A percentile compares a stretch with the other conserved stretches of the same genome.
phyloP scores from a whole-genome alignment of 345 rosid species.

The Aethionema arabicum region DNA sequence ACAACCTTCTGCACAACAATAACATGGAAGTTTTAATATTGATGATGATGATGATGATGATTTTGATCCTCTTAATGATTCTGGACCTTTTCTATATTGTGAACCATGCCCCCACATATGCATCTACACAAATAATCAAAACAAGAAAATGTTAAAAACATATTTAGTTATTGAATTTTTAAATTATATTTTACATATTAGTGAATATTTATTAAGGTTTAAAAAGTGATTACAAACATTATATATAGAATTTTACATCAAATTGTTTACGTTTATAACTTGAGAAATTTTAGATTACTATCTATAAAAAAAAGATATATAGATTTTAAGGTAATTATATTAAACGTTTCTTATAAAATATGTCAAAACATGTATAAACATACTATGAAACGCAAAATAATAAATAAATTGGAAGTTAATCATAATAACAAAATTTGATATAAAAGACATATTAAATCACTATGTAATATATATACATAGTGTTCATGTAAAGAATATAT shows the following conservation, averaged over 20 bases:
- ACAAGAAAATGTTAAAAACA: background rate
- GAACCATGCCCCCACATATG: constrained; percentile 99
- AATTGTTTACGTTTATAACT: no score
- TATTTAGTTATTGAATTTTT: background rate
- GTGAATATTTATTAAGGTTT: constrained; percentile 7
- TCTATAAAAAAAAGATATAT: no score
- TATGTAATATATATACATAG: no score
- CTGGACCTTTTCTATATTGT: constrained; percentile 82
- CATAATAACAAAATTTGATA: no score
- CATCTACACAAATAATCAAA: constrained; percentile 45
- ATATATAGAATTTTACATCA: background rate
- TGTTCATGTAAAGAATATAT: no score
- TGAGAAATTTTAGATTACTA: no score
- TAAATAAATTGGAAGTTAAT: no score
- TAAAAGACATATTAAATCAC: no score
- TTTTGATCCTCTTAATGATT: constrained; percentile 71
- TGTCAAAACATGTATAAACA: no score
- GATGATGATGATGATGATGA: constrained; percentile 68
- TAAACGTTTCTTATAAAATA: no score
- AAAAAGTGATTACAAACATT: background rate
- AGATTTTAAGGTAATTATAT: no score
- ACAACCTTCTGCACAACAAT: constrained; percentile 80
- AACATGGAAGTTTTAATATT: constrained; percentile 75
- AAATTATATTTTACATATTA: constrained; percentile 12
- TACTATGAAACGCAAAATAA: no score